phyloP scores from a whole-genome alignment of 805 yeast species.

The Vanderwaltozyma tropicalis region DNA sequence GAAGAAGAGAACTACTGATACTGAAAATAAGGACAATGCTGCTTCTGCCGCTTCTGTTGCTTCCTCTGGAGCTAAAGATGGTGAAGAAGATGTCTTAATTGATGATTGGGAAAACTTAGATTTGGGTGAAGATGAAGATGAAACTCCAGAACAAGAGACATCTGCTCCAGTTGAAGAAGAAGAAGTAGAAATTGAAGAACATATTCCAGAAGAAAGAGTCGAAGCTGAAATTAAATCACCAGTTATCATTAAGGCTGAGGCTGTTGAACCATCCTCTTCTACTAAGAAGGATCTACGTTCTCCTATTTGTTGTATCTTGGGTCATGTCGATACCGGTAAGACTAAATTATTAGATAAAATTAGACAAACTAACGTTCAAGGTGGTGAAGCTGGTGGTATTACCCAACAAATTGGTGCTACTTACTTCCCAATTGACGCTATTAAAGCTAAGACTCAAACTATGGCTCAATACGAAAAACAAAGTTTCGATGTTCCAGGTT shows the following conservation, averaged over 20 bases:
- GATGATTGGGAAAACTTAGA: constrained; percentile 85
- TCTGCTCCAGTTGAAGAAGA: constrained; percentile 21
- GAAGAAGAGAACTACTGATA: constrained; percentile 38
- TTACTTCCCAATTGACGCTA: constrained; percentile 93
- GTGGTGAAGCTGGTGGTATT: constrained; percentile 99
- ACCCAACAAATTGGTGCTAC: constrained; percentile 99
- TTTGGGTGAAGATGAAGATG: constrained; percentile 42
- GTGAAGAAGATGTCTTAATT: constrained; percentile 47
- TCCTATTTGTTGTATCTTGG: constrained; percentile 97
- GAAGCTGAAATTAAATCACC: constrained; percentile 19
- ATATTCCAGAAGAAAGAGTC: constrained; percentile 21
- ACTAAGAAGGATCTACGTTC: constrained; percentile 67
- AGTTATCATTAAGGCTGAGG: constrained; percentile 5
- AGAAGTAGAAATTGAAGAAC: constrained; percentile 21
- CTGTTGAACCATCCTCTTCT: constrained; percentile 17
- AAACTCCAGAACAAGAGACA: constrained; percentile 18
- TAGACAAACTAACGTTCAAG: constrained; percentile 98
- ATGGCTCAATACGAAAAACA: constrained; percentile 82
- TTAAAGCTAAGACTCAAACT: constrained; percentile 80
- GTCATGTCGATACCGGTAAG: constrained; percentile 99
- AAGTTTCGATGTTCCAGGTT: constrained; percentile 91
- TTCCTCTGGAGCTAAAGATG: constrained; percentile 16
- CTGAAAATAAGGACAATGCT: constrained; percentile 13
- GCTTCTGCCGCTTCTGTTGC: constrained; percentile 11
- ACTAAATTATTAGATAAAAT: constrained; percentile 93